Evolutionary conservation across 805 yeast species (phyloP), one percentile per base, ranked within the genome.

Genomic region (Candida sithepensis): DNA sequence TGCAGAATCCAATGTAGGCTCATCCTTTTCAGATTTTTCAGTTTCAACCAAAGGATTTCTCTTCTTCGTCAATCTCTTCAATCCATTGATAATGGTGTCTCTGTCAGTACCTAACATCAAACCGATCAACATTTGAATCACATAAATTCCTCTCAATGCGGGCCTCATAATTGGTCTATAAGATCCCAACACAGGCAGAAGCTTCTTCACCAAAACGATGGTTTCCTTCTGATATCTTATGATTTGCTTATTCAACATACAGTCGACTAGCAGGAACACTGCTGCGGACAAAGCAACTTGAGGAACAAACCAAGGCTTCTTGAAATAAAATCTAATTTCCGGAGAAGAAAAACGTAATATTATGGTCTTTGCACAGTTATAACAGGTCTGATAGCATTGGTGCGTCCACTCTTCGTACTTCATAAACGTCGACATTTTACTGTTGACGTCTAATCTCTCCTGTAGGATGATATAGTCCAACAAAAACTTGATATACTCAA

Each of bases 61-160:
- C 23, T 24, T 41, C 21, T 46, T 54, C 5, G 53, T 36, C 22
- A 56, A 33, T 4, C 41, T 24, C 23, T 45, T 54, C 43, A 52
- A 46, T 20, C 41, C 39, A 21, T 30, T 39, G 7, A 56, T 30
- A 39, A 43, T 41, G 5, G 36, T 33, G 12, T 30, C 32, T 18
- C 51, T 46, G 20, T 49, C 57, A 14, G 52, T 47, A 18, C 56
- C 52, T 2, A 48, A 32, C 50, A 59, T 45, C 34, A 61, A 50
- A 23, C 41, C 45, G 28, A 58, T 45, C 5, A 64, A 43, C 32
- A 54, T 58, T 22, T 60, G 61, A 4, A 64, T 48, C 23, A 64
- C 60, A 42, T 61, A 64, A 1, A 58, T 33, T 2, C 65, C 68
- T n/a, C 68, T 51, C 6, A 58, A 42, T 3, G 68, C 67, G 16